Base-by-base conservation (phyloP, 192 early-diverging fungal species). In the Backusella australiensis region DNA sequence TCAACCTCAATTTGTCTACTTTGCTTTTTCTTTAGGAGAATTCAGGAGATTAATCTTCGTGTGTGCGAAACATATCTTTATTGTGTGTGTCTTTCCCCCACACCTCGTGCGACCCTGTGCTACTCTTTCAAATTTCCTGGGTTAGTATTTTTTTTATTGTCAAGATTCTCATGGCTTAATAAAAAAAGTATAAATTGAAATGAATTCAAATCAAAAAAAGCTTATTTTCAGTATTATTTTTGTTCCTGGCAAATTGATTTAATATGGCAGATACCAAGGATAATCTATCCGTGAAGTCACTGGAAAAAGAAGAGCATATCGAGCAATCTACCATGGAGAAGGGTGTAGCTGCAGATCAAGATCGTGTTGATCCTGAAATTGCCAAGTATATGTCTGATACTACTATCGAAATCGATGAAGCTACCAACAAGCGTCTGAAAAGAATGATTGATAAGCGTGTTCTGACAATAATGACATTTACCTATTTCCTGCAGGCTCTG, bases 401-500 rank as follows among this genome's bases (percentile, higher is more conserved):
- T 34, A 34, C 34, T 32, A 34, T 75, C 44, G 35, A 38, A 5
- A 69, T 75, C 44, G 75, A 75, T 21, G 42, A 75, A 34, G 75
- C 59, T 9, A 75, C 75, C 41, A 75, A 75, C 21, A 68, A 42
- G 14, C 34, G 75, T 6, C 42, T 75, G 12, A 75, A 49, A 53
- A 38, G 75, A 23, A 36, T 75, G 39, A 75, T 75, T 69, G 75
- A 75, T 29, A 59, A 34, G 19, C 67, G 75, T 32, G 42, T 75
- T 19, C 66, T 75, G 11, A 29, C 44, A 38, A 69, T 75, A 23
- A 75, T 75, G 23, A 65, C 65, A 21, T 75, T 67, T 29, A 75
- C 75, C 19, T 75, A 75, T 29, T 75, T 75, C 39, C 21, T 75
- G 66, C 75, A 75, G 67, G 75, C 75, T 53, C 35, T 75, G 42